Base-by-base conservation (phyloP, 2,329 filamentous ascomycete species). In the Epichloe sibirici region DNA sequence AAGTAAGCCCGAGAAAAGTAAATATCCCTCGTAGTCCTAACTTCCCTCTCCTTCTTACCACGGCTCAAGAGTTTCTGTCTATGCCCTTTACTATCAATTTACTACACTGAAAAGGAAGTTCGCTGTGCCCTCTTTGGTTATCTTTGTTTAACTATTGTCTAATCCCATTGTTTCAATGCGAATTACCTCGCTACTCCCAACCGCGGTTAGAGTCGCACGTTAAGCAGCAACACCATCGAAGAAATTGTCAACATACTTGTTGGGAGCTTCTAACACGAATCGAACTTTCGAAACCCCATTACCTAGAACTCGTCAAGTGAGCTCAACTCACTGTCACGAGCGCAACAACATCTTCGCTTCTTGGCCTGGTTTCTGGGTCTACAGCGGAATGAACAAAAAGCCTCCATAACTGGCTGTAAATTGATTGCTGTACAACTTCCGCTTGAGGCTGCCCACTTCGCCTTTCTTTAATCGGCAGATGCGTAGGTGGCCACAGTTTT, bases 301-400 rank as follows among this genome's bases (percentile, higher is more conserved):
- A 39, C 37, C 49, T 56, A 62, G 78, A 72, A 81, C 28, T 81
- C 82, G 86, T 82, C 89, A 94, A 94, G 82, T 94, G 94, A 89
- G 89, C 88, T 88, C 86, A 86, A 79, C 76, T 83, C 82, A 81
- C 78, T 76, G 78, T 73, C 71, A 78, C 72, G 74, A 79, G 55
- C 74, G 81, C 86, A 71, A 85, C 83, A 71, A 85, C 85, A 74
- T 77, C 85, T 66, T 90, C 89, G 81, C 88, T 95, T 76, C 85
- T 91, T 71, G 89, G 89, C 78, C 90, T 73, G 83, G 84, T 70
- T 83, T 84, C 78, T 88, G 90, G 90, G 90, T 94, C 83, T 91
- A 91, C 72, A 84, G 84, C 78, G 90, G 91, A 86, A 88, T 90
- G 77, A 88, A 93, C 78, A 93, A 90, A 78, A 91, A 95, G 75